Conservation (phyloP, 805 yeast species). For the Metschnikowia lochheadii region DNA sequence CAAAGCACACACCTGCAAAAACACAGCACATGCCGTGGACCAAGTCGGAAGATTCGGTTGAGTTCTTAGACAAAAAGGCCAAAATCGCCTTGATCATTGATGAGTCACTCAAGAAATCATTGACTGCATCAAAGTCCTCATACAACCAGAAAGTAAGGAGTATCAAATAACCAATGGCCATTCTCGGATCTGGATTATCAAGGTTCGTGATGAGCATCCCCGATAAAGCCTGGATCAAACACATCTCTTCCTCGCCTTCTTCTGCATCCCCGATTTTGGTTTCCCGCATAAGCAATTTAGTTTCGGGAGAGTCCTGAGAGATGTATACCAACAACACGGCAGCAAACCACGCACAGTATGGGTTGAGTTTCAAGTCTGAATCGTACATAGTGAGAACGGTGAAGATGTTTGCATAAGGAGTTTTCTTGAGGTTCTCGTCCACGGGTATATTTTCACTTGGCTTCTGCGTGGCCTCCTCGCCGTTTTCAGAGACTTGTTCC, state of each 20-base stretch:
- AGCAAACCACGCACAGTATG: conserved; percentile 86
- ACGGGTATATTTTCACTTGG: background rate
- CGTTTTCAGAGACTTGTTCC: conserved; percentile 4
- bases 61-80: conserved; percentile 49
- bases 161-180: conserved; percentile 73
- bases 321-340: conserved; percentile 59
- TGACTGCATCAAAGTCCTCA: conserved; percentile 71
- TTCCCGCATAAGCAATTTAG: conserved; percentile 44
- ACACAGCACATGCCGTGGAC: conserved; percentile 71
- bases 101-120: conserved; percentile 67
- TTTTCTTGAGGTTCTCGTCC: conserved; percentile 11
- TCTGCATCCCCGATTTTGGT: conserved; percentile 56
- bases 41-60: conserved; percentile 48
- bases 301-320: conserved; percentile 50
- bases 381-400: conserved; percentile 73
- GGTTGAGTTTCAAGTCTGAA: conserved; percentile 59
- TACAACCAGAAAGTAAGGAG: conserved; percentile 71
- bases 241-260: conserved; percentile 65
- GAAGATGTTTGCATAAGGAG: conserved; percentile 59
- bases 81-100: conserved; percentile 65
- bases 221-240: conserved; percentile 69
- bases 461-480: background rate
- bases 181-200: conserved; percentile 62
- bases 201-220: conserved; percentile 68
- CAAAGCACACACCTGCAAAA: conserved; percentile 74